A percentile compares a stretch with the other conserved stretches of the same genome.
Evolutionary conservation across 2,329 filamentous ascomycete species (phyloP).

Genomic region (Blastomyces parvus): DNA sequence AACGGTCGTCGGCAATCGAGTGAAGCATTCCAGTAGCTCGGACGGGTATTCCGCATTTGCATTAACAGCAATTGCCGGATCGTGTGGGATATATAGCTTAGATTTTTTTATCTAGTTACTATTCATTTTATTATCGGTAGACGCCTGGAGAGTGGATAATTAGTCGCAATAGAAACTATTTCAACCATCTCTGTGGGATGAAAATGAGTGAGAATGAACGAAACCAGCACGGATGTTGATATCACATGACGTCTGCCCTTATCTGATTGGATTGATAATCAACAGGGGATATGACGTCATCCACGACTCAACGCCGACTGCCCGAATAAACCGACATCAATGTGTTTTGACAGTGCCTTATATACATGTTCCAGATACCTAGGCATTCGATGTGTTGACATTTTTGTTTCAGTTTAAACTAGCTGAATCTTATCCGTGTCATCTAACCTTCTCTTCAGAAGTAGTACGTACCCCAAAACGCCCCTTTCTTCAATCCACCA

Average conservation of each 20-base stretch:
- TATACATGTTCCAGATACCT: neutral
- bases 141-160: too few species aligned
- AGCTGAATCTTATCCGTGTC: too few species aligned
- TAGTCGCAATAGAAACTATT: neutral
- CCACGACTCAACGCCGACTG: too few species aligned
- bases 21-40: neutral
- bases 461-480: too few species aligned
- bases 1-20: neutral
- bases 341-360: too few species aligned
- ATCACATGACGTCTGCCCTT: neutral
- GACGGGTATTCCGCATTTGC: neutral
- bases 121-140: too few species aligned
- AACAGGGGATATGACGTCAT: neutral
- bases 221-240: neutral
- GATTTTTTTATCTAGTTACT: neutral
- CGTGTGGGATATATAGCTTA: neutral
- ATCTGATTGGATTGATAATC: neutral
- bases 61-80: neutral
- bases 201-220: too few species aligned
- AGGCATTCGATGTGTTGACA: neutral
- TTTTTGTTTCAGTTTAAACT: neutral
- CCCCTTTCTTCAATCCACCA: too few species aligned
- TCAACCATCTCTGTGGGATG: neutral
- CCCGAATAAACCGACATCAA: too few species aligned
- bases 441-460: too few species aligned